These are phyloP conservation scores for Lepidium aucheri DNA, from an alignment of 345 rosid genomes.

Conservation along the genomic window DNA sequence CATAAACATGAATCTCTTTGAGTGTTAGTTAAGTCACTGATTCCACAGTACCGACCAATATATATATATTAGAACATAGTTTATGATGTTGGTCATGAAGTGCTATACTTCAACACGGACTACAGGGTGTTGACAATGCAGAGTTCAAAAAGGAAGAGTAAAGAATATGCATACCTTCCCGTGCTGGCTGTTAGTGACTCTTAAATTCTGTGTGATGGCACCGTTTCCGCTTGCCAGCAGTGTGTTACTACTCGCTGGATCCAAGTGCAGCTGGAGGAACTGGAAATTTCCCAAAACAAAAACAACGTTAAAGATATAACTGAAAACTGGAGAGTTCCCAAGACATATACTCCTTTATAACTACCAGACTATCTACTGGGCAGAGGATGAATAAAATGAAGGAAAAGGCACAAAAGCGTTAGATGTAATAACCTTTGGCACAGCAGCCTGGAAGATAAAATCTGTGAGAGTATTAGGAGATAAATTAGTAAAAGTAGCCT, in stretches of 20 bases:
- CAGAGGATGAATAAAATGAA: not conserved
- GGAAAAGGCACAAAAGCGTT: not conserved
- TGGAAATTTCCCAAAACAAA: slow-evolving; percentile 28
- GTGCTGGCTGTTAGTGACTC: slow-evolving; percentile 89
- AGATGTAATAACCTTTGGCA: slow-evolving; percentile 70
- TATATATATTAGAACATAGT: not conserved
- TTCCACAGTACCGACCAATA: not conserved
- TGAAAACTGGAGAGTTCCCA: not conserved
- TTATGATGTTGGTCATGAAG: not conserved
- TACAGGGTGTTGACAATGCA: not conserved
- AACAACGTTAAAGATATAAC: not conserved
- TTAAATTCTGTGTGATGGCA: slow-evolving; percentile 55
- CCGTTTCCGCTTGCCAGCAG: slow-evolving; percentile 58
- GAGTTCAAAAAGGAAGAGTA: not conserved
- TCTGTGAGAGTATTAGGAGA: slow-evolving; percentile 55
- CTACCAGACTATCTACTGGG: not conserved
- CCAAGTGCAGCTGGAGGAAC: slow-evolving; percentile 95
- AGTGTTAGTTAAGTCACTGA: not conserved
- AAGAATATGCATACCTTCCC: slow-evolving; percentile 60
- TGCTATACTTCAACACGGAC: not conserved
- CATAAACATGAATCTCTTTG: slow-evolving; percentile 17
- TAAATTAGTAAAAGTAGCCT: slow-evolving; percentile 72
- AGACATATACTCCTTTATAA: not conserved
- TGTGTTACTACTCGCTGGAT: slow-evolving; percentile 76
- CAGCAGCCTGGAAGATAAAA: slow-evolving; percentile 95